Evolutionary conservation across 129 eudicot species (phyloP).

Genomic region (Saussurea involucrata): DNA sequence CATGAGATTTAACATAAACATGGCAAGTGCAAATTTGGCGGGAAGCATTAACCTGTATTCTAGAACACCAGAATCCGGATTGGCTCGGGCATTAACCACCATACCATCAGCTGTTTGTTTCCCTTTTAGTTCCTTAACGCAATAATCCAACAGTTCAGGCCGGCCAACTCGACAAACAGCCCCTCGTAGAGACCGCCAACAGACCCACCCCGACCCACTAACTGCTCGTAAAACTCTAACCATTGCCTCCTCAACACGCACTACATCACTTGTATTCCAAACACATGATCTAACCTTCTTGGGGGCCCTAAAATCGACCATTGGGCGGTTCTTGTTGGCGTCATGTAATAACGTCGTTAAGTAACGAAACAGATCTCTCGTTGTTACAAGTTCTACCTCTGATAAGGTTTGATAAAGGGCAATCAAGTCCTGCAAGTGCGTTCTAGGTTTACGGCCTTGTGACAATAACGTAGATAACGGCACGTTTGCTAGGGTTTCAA

Average conservation of each 20-base stretch:
- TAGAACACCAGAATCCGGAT: constrained; percentile 68
- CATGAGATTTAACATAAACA: background rate
- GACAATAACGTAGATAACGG: constrained; percentile 54
- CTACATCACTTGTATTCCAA: constrained; percentile 57
- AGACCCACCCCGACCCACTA: constrained; percentile 78
- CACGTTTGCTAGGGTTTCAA: constrained; percentile 55
- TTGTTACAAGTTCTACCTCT: constrained; percentile 56
- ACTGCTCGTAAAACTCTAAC: constrained; percentile 75
- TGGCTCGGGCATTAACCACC: constrained; percentile 61
- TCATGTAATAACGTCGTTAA: constrained; percentile 58
- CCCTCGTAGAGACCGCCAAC: constrained; percentile 82
- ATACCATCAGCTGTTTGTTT: constrained; percentile 66
- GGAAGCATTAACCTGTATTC: constrained; percentile 64
- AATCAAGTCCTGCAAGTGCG: constrained; percentile 69
- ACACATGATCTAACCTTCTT: constrained; percentile 50
- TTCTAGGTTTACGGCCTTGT: constrained; percentile 69
- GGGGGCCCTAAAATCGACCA: constrained; percentile 20
- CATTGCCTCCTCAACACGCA: constrained; percentile 83
- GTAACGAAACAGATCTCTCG: constrained; percentile 60
- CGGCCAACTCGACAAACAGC: constrained; percentile 81
- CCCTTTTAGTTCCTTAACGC: constrained; percentile 84
- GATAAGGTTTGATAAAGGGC: constrained; percentile 70
- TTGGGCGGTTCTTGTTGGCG: constrained; percentile 24
- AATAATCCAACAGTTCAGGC: constrained; percentile 84
- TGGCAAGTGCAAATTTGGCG: background rate